Percentiles rank a stretch among this genome's conserved stretches.
These are phyloP conservation scores for Kurtzmaniella cleridarum DNA, from an alignment of 805 yeast genomes.

Conservation along the genomic window DNA sequence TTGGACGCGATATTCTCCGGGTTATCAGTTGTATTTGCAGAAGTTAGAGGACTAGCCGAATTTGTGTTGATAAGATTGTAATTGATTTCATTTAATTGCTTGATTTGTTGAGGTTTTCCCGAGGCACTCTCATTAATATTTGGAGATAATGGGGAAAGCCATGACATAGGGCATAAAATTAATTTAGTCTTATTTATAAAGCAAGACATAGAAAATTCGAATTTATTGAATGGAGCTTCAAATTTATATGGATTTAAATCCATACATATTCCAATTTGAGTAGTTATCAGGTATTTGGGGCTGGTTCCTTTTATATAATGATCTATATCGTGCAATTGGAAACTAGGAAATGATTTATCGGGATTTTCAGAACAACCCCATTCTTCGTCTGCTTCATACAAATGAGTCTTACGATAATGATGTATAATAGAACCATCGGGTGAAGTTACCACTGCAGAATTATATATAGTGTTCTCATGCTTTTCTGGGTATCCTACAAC, in stretches of 20 bases:
- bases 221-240: slow-evolving; percentile 67
- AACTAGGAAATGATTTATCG: slow-evolving; percentile 45
- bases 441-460: slow-evolving; percentile 63
- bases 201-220: slow-evolving; percentile 63
- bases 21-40: not conserved
- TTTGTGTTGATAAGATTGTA: not conserved
- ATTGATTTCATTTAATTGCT: not conserved
- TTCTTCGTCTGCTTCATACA: slow-evolving; percentile 70
- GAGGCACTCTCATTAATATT: slow-evolving; percentile 15
- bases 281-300: slow-evolving; percentile 11
- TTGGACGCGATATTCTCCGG: not conserved
- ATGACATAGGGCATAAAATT: slow-evolving; percentile 78
- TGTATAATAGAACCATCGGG: slow-evolving; percentile 53
- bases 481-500: slow-evolving; percentile 80
- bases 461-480: slow-evolving; percentile 39
- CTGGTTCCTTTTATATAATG: slow-evolving; percentile 10
- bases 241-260: slow-evolving; percentile 86
- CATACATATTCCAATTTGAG: slow-evolving; percentile 87
- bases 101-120: not conserved
- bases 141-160: slow-evolving; percentile 60
- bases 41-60: not conserved
- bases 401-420: slow-evolving; percentile 70
- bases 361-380: slow-evolving; percentile 80
- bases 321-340: slow-evolving; percentile 31
- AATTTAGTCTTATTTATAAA: slow-evolving; percentile 44